Evolutionary conservation across 306 rosid genomes (phyloP), one percentile per base, ranked within the genome.

Genomic region (Trifolium fragiferum): DNA sequence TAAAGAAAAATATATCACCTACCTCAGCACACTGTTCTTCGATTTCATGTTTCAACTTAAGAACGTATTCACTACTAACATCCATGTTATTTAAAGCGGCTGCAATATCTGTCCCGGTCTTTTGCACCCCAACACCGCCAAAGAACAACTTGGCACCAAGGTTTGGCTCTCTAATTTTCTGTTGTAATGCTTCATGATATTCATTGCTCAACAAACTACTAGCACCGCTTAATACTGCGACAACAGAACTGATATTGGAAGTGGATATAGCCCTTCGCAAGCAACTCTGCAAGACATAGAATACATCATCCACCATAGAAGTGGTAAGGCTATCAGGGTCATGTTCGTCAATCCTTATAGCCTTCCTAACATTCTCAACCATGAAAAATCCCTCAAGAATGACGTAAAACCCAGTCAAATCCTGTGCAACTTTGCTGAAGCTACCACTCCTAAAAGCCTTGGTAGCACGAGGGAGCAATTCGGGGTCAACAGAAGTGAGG

Each of bases 1-100:
- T 6, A 11, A 66, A 23, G 27, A 27, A 66, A 80, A 70, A 60
- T 27, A 86, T 37, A 50, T 51, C 68, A 81, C 83, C 82, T 79
- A 94, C 97, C 97, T 90, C 97, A 18, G 90, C 83, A 81, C 96
- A 92, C 65, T 88, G 97, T 85, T 94, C 98, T 81, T 94, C 98
- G 50, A 94, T 90, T 79, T 87, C 96, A 19, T 94, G 93, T 75
- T 89, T 92, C 33, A 94, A 91, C 84, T 94, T 94, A 75, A 91
- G 82, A 68, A 92, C 95, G 77, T 91, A 94, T 74, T 91, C 98
- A 38, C 97, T 62, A 51, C 98, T 94, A 55, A 94, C 87, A 65
- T 94, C 97, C 86, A 92, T 86, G 72, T 94, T 92, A 82, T 94
- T 94, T 78, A 94, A 86, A 78, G 92, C 93, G 0, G 95, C 87